Base-by-base conservation (phyloP, 345 rosid genomes). In the Passiflora organensis region DNA sequence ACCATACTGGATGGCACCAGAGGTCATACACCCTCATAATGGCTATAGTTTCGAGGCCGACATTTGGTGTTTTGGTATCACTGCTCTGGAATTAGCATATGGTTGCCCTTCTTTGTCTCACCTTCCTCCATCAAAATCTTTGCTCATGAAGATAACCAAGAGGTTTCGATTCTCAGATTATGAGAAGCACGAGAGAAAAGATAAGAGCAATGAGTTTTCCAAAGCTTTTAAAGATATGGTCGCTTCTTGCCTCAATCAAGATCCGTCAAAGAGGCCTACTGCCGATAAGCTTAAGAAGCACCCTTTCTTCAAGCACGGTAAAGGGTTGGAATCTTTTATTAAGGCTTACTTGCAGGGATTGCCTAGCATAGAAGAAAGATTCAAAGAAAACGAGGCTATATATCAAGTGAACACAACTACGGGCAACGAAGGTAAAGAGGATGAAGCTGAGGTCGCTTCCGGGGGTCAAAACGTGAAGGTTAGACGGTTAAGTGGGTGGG, bases 1-100 rank as follows among this genome's bases (percentile, higher is more conserved):
- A 0, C 91, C 91, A 1, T 91, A 87, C 53, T 91, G 97, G 97
- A 91, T 91, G 96, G 96, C 97, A 18, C 97, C 95, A 2, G 97
- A 87, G 77, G 97, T 91, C 59, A 83, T 91, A 36, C 97, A 85
- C 68, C 85, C 97, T 1, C 97, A 87, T 66, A 80, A 70, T 1
- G 96, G 96, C 28, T 87, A 91, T 23, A 79, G 95, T 64, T 80
- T 82, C 71, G 83, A 91, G 71, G 95, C 98, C 3, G 93, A 91
- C n/a, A 79, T 91, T 10, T 87, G 96, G 97, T 91, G 95, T 3
- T 79, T 91, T 13, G 95, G 96, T n/a, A 87, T 91, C 38, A 85
- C 95, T 0, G 97, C 96, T 2, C 64, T 91, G 13, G 96, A 87
- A 54, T 69, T 91, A 58, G 96, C 97, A 1, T 83, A 87, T 48